Evolutionary conservation across 2,329 filamentous ascomycete species (phyloP).

Genomic region (Colletotrichum navitas): DNA sequence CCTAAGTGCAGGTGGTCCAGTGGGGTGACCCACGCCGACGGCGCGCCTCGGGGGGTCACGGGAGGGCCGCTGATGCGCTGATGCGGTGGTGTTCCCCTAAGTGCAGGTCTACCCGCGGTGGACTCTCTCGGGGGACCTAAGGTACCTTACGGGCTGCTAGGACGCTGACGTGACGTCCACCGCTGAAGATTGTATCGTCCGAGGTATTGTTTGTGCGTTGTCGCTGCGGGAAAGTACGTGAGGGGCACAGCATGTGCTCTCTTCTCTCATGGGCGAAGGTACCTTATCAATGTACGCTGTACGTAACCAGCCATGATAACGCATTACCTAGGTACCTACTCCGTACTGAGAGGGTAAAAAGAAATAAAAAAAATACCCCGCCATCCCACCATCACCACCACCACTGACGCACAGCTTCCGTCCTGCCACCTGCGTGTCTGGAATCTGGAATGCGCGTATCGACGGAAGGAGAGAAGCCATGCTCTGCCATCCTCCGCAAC

Average conservation of each 20-base stretch:
- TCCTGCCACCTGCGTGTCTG: conserved; percentile 24
- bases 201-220: background rate
- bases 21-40: conserved; percentile 15
- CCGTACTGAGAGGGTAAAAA: too few species aligned
- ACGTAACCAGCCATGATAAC: background rate
- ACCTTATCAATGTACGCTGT: too few species aligned
- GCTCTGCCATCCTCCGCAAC: conserved; percentile 18
- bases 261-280: too few species aligned
- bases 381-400: background rate
- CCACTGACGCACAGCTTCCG: background rate
- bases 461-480: background rate
- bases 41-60: background rate
- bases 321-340: background rate
- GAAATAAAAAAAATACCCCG: background rate
- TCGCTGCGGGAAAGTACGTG: background rate
- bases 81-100: conserved; percentile 35
- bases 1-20: conserved; percentile 43
- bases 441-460: conserved; percentile 24
- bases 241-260: background rate
- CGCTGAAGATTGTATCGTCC: background rate
- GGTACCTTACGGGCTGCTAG: too few species aligned
- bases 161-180: conserved; percentile 21
- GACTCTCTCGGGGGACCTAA: background rate
- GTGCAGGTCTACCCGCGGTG: conserved; percentile 41
- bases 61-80: conserved; percentile 20